phyloP scores from a whole-genome alignment of 202 grass and related monocot species.

The Zizania palustris region DNA sequence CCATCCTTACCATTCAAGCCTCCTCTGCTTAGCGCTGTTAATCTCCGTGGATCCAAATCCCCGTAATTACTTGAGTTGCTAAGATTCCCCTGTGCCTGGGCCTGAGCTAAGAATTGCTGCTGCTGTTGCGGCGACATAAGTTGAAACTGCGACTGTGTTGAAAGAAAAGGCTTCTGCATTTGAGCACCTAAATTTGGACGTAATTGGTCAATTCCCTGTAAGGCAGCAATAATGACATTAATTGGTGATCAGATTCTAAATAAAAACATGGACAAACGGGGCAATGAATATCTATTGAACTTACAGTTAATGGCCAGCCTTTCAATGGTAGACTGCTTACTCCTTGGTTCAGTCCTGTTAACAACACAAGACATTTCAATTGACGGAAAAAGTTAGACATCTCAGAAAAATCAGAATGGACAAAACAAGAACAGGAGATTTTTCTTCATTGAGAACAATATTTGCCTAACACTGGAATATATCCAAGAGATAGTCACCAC shows the following conservation, averaged over 20 bases:
- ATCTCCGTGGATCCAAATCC: constrained; percentile 84
- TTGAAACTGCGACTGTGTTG: constrained; percentile 93
- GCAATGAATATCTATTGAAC: constrained; percentile 26
- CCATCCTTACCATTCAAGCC: constrained; percentile 81
- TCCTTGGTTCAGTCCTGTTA: constrained; percentile 88
- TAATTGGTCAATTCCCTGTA: constrained; percentile 87
- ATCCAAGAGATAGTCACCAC: constrained; percentile 19
- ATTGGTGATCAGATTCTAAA: constrained; percentile 26
- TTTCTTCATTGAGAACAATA: constrained; percentile 29
- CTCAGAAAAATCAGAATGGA: constrained; percentile 40
- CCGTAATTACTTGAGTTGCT: constrained; percentile 70
- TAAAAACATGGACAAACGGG: constrained; percentile 11
- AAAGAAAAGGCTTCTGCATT: constrained; percentile 93
- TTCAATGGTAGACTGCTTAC: constrained; percentile 93
- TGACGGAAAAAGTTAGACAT: not conserved
- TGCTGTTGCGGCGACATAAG: constrained; percentile 94
- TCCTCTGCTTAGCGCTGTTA: constrained; percentile 62
- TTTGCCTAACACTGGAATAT: constrained; percentile 26
- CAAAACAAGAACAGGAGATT: not conserved
- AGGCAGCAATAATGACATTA: constrained; percentile 20
- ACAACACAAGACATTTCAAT: constrained; percentile 33
- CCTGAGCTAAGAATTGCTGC: constrained; percentile 92
- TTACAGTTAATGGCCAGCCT: constrained; percentile 96
- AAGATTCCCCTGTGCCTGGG: constrained; percentile 83
- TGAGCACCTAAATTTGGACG: constrained; percentile 83